Percentiles rank a stretch among this genome's conserved stretches.
Conservation (phyloP, 2,329 filamentous ascomycete species). For the Botrytis sinoallii region DNA sequence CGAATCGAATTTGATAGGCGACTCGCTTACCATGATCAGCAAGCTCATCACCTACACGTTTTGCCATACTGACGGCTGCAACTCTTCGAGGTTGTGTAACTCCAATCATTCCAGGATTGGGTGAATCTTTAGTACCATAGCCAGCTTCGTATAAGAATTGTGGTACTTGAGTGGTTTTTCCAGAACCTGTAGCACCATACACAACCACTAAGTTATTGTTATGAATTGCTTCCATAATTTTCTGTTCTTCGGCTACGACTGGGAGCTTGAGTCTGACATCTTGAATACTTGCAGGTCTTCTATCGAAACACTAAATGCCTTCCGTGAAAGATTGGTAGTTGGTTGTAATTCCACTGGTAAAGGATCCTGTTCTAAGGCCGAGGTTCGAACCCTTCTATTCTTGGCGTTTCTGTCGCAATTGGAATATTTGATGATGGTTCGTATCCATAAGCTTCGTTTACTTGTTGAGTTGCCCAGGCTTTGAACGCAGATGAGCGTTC, state of each 20-base stretch:
- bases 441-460: conserved; percentile 78
- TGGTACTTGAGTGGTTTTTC: conserved; percentile 95
- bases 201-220: conserved; percentile 87
- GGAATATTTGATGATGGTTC: conserved; percentile 43
- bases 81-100: conserved; percentile 94
- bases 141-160: conserved; percentile 95
- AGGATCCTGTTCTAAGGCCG: conserved; percentile 68
- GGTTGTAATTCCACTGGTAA: conserved; percentile 62
- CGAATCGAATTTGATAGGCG: conserved; percentile 93
- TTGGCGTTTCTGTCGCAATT: conserved; percentile 46
- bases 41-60: conserved; percentile 82
- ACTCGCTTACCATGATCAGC: conserved; percentile 74
- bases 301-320: conserved; percentile 73
- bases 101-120: conserved; percentile 87
- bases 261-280: conserved; percentile 75
- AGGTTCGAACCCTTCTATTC: conserved; percentile 61
- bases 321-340: conserved; percentile 59
- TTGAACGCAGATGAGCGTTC: conserved; percentile 72
- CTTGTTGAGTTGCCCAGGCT: conserved; percentile 82
- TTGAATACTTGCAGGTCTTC: conserved; percentile 71
- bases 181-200: conserved; percentile 92
- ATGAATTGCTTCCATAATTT: conserved; percentile 96
- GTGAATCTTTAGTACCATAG: conserved; percentile 74
- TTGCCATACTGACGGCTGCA: conserved; percentile 94
- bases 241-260: conserved; percentile 92